These are phyloP conservation scores for Mimosa bimucronata DNA, from an alignment of 306 rosid genomes.

Conservation along the genomic window DNA sequence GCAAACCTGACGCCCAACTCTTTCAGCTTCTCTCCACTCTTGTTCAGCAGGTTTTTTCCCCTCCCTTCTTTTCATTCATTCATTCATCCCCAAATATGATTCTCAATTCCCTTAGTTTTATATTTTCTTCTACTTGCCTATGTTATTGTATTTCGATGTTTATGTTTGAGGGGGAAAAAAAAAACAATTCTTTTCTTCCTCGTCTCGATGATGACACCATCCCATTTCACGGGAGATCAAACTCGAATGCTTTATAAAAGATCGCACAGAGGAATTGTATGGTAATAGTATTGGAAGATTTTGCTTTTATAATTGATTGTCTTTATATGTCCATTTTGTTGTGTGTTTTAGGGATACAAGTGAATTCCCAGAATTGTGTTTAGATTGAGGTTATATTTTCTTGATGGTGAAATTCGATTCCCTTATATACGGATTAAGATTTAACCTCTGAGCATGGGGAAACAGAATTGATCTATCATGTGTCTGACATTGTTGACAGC, in stretches of 20 bases:
- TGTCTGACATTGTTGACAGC: background rate
- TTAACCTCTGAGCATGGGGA: background rate
- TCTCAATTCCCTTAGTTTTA: background rate
- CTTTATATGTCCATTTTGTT: background rate
- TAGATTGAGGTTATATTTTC: slow-evolving; percentile 3
- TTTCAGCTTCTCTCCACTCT: slow-evolving; percentile 82
- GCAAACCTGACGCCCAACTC: slow-evolving; percentile 69
- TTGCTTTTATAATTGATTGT: too few species aligned
- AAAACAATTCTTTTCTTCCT: slow-evolving; percentile 1
- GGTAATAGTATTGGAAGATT: background rate
- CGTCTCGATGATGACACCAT: background rate
- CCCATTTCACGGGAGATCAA: background rate
- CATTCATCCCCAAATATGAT: background rate
- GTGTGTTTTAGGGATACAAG: background rate
- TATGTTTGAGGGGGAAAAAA: background rate
- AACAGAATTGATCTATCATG: background rate
- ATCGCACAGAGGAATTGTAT: background rate
- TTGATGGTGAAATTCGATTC: slow-evolving; percentile 12
- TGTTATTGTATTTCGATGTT: background rate
- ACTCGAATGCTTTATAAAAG: background rate
- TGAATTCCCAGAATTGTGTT: slow-evolving; percentile 21
- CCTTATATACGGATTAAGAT: slow-evolving; percentile 1
- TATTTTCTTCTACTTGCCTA: background rate
- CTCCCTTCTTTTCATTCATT: background rate
- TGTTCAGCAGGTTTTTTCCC: slow-evolving; percentile 64